Evolutionary conservation across 2,329 filamentous ascomycete species (phyloP), one percentile per base, ranked within the genome.

Genomic region (Pseudogymnoascus sp.): DNA sequence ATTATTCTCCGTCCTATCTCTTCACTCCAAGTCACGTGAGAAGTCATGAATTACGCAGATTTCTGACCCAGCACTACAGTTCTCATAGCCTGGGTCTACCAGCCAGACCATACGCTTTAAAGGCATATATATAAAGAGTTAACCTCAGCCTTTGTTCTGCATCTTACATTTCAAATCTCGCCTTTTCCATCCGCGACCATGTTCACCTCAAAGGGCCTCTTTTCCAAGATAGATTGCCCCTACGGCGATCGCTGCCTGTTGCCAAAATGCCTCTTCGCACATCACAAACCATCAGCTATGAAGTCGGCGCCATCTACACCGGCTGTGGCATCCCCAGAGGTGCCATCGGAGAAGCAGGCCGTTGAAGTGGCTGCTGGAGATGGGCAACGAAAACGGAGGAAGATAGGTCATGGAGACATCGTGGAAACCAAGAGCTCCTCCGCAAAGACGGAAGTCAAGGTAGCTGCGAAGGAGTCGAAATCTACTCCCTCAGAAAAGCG

Each of bases 351-450:
- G 14, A 61, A 44, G 59, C 24, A 44, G 29, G 42, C 61, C 5
- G 16, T 38, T 7, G 11, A 26, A 26, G 26, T 61, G 21, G 38
- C 66, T 59, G 69, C 68, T 64, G 70, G 75, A 40, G 71, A 74
- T 63, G 70, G 67, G n/a, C 71, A 69, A 61, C 65, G 72, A 61
- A 76, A 76, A 64, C 70, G 73, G 56, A 68, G 67, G 53, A 74
- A 70, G 61, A 42, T 70, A 53, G 66, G 64, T n/a, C 61, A 65
- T 50, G 67, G 64, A 5, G 62, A 64, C 16, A 5, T 6, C 14
- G 13, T 8, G 14, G 59, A 26, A 31, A 24, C 59, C 19, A 10
- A 26, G 10, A 10, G 19, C 38, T 16, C 59, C 6, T 7, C 33
- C 11, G 59, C 24, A 42, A 38, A 61, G 21, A 16, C 61, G 29